Conservation (phyloP, 495 filamentous ascomycete species). For the Aspergillus mulundensis region DNA sequence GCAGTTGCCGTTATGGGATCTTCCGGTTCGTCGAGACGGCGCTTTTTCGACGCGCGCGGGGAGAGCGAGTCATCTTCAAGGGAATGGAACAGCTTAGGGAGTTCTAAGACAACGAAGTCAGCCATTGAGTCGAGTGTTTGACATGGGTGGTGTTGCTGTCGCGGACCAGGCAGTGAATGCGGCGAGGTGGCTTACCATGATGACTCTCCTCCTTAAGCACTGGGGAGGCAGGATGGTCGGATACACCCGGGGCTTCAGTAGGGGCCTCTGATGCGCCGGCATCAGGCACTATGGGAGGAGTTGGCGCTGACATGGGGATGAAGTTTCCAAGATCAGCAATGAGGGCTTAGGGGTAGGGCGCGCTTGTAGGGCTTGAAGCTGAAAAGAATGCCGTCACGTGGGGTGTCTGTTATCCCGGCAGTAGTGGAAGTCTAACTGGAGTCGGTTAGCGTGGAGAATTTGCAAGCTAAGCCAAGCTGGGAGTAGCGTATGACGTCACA, state of each 20-base stretch:
- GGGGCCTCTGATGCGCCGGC: slow-evolving; percentile 25
- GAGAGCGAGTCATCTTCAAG: slow-evolving; percentile 30
- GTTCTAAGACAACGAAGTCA: background rate
- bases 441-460: background rate
- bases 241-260: slow-evolving; percentile 29
- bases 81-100: slow-evolving; percentile 31
- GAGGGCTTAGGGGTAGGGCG: slow-evolving; percentile 53
- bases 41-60: slow-evolving; percentile 41
- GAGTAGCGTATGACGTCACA: background rate
- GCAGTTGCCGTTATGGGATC: slow-evolving; percentile 15
- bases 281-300: slow-evolving; percentile 33
- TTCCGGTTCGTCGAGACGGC: slow-evolving; percentile 33
- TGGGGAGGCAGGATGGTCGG: slow-evolving; percentile 30
- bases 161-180: background rate
- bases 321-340: slow-evolving; percentile 50
- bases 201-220: slow-evolving; percentile 26
- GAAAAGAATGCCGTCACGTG: slow-evolving; percentile 10
- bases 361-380: slow-evolving; percentile 31
- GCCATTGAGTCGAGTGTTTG: background rate
- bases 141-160: background rate
- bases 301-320: slow-evolving; percentile 22
- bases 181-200: slow-evolving; percentile 33
- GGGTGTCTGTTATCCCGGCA: background rate
- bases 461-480: background rate
- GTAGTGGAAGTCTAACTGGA: background rate